Percentiles rank a stretch among this genome's conserved stretches.
Evolutionary conservation across 768 basidiomycete genomes (phyloP).

Genomic region (Kwoniella mangroviensis): DNA sequence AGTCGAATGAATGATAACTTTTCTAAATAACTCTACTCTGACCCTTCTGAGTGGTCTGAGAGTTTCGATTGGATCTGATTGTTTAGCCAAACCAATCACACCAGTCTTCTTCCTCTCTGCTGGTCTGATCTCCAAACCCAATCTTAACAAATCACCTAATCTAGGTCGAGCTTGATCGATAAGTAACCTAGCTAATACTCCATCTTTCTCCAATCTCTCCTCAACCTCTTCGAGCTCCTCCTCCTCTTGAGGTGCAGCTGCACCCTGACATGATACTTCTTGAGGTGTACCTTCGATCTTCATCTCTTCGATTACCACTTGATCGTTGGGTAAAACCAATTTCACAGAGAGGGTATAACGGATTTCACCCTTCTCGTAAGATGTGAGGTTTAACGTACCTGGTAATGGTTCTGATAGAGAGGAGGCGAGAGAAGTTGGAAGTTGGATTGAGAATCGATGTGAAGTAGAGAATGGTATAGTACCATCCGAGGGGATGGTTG

Average conservation of each 20-base stretch:
- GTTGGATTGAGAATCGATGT: slow-evolving; percentile 45
- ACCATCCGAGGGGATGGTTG: slow-evolving; percentile 17
- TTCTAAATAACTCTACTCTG: slow-evolving; percentile 51
- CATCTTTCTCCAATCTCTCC: slow-evolving; percentile 34
- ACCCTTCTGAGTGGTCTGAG: slow-evolving; percentile 48
- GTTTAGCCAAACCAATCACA: slow-evolving; percentile 31
- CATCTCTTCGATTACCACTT: slow-evolving; percentile 28
- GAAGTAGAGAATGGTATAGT: slow-evolving; percentile 33
- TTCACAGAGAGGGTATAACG: slow-evolving; percentile 38
- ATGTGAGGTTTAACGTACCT: slow-evolving; percentile 48
- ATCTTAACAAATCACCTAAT: slow-evolving; percentile 41
- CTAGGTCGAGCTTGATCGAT: slow-evolving; percentile 39
- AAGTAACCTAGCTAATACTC: slow-evolving; percentile 39
- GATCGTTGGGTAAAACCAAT: slow-evolving; percentile 27
- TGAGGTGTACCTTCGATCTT: slow-evolving; percentile 46
- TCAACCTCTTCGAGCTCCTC: slow-evolving; percentile 32
- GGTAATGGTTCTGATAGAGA: slow-evolving; percentile 30
- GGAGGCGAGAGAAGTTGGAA: slow-evolving; percentile 22
- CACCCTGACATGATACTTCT: slow-evolving; percentile 14
- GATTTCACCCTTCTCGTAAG: slow-evolving; percentile 43
- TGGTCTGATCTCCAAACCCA: slow-evolving; percentile 51
- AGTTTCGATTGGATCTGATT: slow-evolving; percentile 40
- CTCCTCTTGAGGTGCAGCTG: background rate
- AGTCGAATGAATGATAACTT: slow-evolving; percentile 22
- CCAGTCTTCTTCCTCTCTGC: slow-evolving; percentile 37